phyloP scores from a whole-genome alignment of 2,329 filamentous ascomycete genomes.

The Penicillium sumatraense region DNA sequence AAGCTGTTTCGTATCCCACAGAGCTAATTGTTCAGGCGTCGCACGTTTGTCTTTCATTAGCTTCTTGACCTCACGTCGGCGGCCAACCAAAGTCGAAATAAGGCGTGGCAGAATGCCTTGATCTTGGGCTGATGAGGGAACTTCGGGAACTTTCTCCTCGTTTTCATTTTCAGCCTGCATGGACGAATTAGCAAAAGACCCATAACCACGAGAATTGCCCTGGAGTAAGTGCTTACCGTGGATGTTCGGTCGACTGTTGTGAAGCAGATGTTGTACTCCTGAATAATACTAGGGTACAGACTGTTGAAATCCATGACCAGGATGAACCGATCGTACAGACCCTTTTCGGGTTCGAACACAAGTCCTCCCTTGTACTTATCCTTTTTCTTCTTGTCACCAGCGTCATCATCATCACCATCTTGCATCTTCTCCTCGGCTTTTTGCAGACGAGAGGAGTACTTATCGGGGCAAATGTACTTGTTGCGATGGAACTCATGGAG shows the following conservation, averaged over 20 bases:
- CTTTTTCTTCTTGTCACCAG: constrained; percentile 84
- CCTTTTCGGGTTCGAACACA: constrained; percentile 96
- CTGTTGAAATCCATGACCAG: constrained; percentile 99
- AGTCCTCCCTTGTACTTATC: constrained; percentile 99
- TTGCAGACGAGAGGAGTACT: constrained; percentile 78
- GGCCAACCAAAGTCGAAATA: constrained; percentile 87
- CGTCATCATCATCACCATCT: constrained; percentile 68
- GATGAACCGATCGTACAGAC: constrained; percentile 96
- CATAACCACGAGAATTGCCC: neutral
- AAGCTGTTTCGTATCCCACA: constrained; percentile 98
- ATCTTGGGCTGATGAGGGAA: constrained; percentile 72
- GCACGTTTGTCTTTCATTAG: constrained; percentile 95
- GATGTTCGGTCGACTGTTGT: constrained; percentile 86
- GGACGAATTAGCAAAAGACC: constrained; percentile 18
- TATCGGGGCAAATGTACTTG: constrained; percentile 98
- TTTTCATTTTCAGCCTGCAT: constrained; percentile 64
- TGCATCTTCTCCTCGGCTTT: constrained; percentile 72
- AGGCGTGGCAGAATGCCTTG: constrained; percentile 87
- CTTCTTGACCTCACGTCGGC: constrained; percentile 89
- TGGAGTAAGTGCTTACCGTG: constrained; percentile 58
- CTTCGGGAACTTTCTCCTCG: constrained; percentile 86
- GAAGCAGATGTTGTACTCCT: constrained; percentile 99
- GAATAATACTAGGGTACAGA: constrained; percentile 96
- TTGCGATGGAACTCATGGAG: constrained; percentile 95
- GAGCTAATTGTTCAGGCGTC: constrained; percentile 81